phyloP scores from a whole-genome alignment of 116 monocot species.

The Dioscorea cayenensis region DNA sequence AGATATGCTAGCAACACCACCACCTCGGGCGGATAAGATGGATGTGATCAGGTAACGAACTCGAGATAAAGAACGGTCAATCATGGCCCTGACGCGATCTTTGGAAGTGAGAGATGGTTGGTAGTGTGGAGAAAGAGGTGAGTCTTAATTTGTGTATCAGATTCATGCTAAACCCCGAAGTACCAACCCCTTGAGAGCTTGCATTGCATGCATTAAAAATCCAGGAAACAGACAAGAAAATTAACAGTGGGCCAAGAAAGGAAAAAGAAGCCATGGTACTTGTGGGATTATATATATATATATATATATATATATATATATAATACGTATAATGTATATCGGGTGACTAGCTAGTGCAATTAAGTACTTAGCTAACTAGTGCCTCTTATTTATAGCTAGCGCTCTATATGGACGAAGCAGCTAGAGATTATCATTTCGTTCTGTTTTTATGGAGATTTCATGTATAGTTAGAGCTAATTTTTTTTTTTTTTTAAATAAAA shows the following conservation, averaged over 20 bases:
- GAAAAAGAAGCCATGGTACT: background rate
- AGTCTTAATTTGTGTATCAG: conserved; percentile 55
- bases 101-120: conserved; percentile 16
- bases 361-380: no score
- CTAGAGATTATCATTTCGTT: background rate
- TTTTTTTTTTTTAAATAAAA: no score
- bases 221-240: background rate
- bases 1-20: no score
- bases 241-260: background rate
- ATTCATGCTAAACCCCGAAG: conserved; percentile 29
- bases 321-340: background rate
- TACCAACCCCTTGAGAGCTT: background rate
- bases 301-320: no score
- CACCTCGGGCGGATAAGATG: background rate
- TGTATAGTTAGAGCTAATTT: no score
- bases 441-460: background rate
- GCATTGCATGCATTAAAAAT: background rate
- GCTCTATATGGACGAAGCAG: no score
- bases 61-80: conserved; percentile 15
- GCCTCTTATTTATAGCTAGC: no score
- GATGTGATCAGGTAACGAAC: background rate
- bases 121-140: conserved; percentile 35
- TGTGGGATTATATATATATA: no score
- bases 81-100: conserved; percentile 13
- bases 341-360: no score